phyloP scores from a whole-genome alignment of 2,329 filamentous ascomycete species.

The Cucurbitaria berberidis region DNA sequence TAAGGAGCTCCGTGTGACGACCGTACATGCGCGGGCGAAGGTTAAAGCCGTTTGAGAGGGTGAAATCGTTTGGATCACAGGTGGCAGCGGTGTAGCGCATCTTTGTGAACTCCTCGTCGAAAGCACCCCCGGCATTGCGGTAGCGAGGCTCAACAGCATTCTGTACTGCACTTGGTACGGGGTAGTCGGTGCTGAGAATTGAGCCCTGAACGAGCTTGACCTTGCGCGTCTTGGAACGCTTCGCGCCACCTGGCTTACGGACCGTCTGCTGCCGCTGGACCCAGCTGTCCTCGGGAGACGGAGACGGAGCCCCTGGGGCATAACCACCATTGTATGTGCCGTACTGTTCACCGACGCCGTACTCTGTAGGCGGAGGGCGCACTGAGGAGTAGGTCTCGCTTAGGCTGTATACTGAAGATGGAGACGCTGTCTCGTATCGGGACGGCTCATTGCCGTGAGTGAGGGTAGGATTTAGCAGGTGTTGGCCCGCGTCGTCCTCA shows the following conservation, averaged over 20 bases:
- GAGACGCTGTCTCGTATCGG: too few species aligned
- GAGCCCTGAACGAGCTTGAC: conserved; percentile 98
- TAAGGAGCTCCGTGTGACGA: conserved; percentile 93
- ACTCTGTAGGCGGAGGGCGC: too few species aligned
- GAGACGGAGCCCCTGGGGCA: not conserved
- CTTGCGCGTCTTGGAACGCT: conserved; percentile 93
- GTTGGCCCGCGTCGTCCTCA: not conserved
- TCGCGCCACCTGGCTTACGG: conserved; percentile 69
- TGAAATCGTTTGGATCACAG: conserved; percentile 98
- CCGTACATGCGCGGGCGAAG: conserved; percentile 98
- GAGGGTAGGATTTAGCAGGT: not conserved
- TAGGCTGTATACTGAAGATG: too few species aligned
- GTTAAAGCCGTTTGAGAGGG: conserved; percentile 98
- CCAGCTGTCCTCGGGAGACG: not conserved
- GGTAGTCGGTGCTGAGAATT: conserved; percentile 95
- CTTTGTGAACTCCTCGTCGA: conserved; percentile 97
- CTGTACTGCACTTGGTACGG: conserved; percentile 94
- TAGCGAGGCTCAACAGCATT: conserved; percentile 96
- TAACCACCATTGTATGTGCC: too few species aligned
- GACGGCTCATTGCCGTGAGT: not conserved
- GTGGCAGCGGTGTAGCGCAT: conserved; percentile 99
- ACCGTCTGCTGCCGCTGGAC: not conserved
- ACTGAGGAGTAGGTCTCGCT: too few species aligned
- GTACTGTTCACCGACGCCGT: too few species aligned
- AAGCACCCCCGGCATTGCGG: conserved; percentile 84